Conservation (phyloP, 1,284 basidiomycete species). For the Omphalotus olearius region DNA sequence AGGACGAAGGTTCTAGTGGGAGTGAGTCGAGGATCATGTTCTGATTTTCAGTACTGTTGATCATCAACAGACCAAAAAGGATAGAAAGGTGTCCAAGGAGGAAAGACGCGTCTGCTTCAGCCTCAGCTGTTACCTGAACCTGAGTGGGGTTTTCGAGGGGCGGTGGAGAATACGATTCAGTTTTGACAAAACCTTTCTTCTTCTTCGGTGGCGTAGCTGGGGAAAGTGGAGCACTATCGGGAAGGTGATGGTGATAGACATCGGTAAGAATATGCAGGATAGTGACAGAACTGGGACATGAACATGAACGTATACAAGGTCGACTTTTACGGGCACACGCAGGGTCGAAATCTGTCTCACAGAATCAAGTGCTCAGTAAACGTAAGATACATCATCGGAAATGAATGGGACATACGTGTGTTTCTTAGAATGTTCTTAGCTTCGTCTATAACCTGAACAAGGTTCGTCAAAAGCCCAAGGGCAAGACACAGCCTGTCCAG, state of each 20-base stretch:
- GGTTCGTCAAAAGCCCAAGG: constrained; percentile 67
- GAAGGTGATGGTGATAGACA: constrained; percentile 34
- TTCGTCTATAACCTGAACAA: constrained; percentile 54
- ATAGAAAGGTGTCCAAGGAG: constrained; percentile 68
- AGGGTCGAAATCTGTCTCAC: constrained; percentile 27
- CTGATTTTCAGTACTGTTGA: constrained; percentile 40
- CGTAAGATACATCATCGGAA: constrained; percentile 3
- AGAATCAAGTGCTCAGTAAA: neutral
- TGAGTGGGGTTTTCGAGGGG: constrained; percentile 9
- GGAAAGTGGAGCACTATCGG: constrained; percentile 9
- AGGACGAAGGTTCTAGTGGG: neutral
- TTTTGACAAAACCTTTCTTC: constrained; percentile 7
- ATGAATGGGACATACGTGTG: constrained; percentile 35
- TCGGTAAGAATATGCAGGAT: constrained; percentile 43
- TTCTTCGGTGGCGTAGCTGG: constrained; percentile 18
- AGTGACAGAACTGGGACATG: constrained; percentile 37
- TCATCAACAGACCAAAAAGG: constrained; percentile 67
- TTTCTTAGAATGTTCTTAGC: constrained; percentile 41
- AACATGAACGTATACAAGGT: constrained; percentile 44
- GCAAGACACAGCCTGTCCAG: constrained; percentile 67
- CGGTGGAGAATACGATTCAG: constrained; percentile 10
- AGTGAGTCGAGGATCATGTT: constrained; percentile 32
- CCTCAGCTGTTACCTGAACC: constrained; percentile 17
- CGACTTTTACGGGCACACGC: constrained; percentile 40
- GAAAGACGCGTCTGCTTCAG: constrained; percentile 35